Conservation (phyloP, 148 eudicot species). For the Fagopyrum tataricum region DNA sequence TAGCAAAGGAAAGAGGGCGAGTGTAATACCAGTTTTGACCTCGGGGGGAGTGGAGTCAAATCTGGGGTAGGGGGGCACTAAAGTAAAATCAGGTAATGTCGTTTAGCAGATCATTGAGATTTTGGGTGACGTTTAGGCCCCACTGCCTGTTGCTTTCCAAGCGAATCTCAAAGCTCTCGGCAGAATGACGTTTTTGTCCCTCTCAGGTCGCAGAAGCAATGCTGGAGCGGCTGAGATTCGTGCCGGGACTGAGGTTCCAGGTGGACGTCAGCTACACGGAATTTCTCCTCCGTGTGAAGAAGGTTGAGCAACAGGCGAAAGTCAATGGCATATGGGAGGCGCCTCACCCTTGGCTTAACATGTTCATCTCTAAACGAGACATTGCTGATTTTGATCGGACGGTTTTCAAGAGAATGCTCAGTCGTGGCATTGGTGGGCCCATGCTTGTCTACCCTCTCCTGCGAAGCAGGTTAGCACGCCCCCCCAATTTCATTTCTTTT, state of each 20-base stretch:
- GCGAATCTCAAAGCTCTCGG: slow-evolving; percentile 11
- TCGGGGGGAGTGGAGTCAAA: not conserved
- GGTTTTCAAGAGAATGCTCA: slow-evolving; percentile 59
- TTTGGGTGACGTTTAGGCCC: slow-evolving; percentile 26
- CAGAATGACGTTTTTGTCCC: slow-evolving; percentile 3
- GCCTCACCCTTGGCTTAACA: slow-evolving; percentile 89
- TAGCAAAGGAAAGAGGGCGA: slow-evolving; percentile 15
- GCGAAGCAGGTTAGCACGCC: slow-evolving; percentile 41
- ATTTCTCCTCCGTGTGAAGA: slow-evolving; percentile 62
- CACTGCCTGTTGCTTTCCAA: slow-evolving; percentile 5
- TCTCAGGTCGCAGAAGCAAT: slow-evolving; percentile 46
- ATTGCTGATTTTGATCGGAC: slow-evolving; percentile 64
- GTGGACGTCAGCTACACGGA: slow-evolving; percentile 68
- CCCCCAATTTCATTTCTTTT: not conserved
- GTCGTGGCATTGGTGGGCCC: slow-evolving; percentile 81
- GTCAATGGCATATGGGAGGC: slow-evolving; percentile 78
- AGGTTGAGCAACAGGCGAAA: slow-evolving; percentile 54
- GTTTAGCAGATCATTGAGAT: slow-evolving; percentile 33
- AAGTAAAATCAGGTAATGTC: not conserved
- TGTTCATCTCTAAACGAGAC: slow-evolving; percentile 60
- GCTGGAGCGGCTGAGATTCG: slow-evolving; percentile 39
- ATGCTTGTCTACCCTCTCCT: slow-evolving; percentile 82
- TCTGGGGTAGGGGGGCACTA: not conserved
- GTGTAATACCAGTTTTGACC: not conserved
- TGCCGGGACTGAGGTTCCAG: slow-evolving; percentile 36